Percentiles rank a stretch among this genome's conserved stretches.
phyloP scores from a whole-genome alignment of 1,284 basidiomycete species.

The Macrocystidia cucumis region DNA sequence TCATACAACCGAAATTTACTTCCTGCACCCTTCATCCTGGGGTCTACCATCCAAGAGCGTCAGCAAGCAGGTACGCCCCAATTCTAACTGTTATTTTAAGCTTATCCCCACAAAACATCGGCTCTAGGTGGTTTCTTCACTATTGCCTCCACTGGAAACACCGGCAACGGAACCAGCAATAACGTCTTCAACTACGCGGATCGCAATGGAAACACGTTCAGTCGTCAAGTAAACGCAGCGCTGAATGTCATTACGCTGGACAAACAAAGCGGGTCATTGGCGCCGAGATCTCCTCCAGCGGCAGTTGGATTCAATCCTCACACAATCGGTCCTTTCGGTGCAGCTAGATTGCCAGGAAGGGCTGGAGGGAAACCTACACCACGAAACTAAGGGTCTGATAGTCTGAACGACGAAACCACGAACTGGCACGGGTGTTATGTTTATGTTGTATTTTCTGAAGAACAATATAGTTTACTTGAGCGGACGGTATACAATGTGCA shows the following conservation, averaged over 20 bases:
- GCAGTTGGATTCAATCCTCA: constrained; percentile 1
- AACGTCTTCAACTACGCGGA: constrained; percentile 63
- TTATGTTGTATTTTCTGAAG: constrained; percentile 7
- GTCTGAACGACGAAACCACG: no score
- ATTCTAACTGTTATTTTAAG: background rate
- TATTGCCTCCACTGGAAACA: constrained; percentile 37
- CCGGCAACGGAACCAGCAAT: constrained; percentile 61
- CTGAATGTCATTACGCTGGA: constrained; percentile 57
- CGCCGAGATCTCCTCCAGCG: constrained; percentile 14
- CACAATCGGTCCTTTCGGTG: background rate
- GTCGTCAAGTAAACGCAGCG: constrained; percentile 50
- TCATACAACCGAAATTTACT: constrained; percentile 53
- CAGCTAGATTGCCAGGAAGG: constrained; percentile 4
- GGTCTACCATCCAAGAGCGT: constrained; percentile 47
- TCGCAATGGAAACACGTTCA: constrained; percentile 52
- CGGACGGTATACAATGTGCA: no score
- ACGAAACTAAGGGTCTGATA: no score
- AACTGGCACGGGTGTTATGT: no score
- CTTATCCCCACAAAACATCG: background rate
- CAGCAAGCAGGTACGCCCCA: constrained; percentile 45
- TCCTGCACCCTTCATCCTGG: constrained; percentile 51
- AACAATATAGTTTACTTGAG: no score
- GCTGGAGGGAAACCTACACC: no score
- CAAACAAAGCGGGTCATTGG: constrained; percentile 47
- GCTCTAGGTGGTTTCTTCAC: constrained; percentile 49